Evolutionary conservation across 441 rosid species (phyloP), one percentile per base, ranked within the genome.

Genomic region (Omphalea diandra): DNA sequence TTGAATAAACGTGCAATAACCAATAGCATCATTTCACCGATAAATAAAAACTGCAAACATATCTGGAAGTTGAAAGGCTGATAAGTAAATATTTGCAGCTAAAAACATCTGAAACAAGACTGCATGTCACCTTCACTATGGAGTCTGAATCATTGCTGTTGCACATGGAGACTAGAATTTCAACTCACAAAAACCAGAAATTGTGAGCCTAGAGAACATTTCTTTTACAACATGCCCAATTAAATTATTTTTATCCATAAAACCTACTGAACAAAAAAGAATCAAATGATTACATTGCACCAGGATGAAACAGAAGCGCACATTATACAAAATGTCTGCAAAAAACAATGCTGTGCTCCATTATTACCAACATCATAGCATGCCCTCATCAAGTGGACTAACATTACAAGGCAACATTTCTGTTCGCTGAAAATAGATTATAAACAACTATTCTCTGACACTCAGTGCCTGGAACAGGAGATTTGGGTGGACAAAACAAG

Each of bases 341-440:
- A 43, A 69, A 67, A 66, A 56, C 54, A 69, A 65, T 22, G 78
- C 41, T 26, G 26, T 18, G 18, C 72, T 73, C 77, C 80, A 76
- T 77, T 80, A 80, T 79, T 82, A 74, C 69, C 58, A 73, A 53
- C 72, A 72, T 50, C 27, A 58, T 63, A 59, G 60, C 61, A 82
- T 72, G 67, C 49, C 73, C 74, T 71, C 59, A 53, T 63, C 60
- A 73, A 69, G 77, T 59, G 52, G 71, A 75, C 40, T 75, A 79
- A 82, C 73, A 72, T 65, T 71, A 83, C 86, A 83, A 70, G 67
- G 77, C 67, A 63, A 63, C 63, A 60, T 70, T 60, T 40, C 69
- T 17, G 52, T 46, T 60, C 26, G 27, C 55, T 65, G 62, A 46
- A 7, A 65, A 72, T 69, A 71, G 35, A 46, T 65, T 26, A 73